A percentile compares a stretch with the other conserved stretches of the same genome.
These are phyloP conservation scores for Roridomyces roridus DNA, from an alignment of 768 basidiomycete species.

Conservation along the genomic window DNA sequence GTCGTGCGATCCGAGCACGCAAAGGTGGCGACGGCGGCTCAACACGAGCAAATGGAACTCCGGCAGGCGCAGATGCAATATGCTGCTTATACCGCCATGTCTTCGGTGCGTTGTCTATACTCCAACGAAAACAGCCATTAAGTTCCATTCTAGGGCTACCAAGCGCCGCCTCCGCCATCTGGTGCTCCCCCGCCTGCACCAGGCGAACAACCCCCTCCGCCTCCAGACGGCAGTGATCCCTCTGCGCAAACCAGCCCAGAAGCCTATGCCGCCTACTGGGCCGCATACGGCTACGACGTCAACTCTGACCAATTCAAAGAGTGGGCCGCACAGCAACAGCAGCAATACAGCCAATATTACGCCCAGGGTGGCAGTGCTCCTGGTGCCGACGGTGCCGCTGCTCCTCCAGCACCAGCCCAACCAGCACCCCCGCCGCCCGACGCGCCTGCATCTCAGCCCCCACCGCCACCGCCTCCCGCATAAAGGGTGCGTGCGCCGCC, in stretches of 20 bases:
- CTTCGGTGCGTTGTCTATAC: constrained; percentile 29
- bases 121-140: not conserved
- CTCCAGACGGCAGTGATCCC: constrained; percentile 42
- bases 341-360: constrained; percentile 79
- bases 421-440: not conserved
- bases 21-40: constrained; percentile 70
- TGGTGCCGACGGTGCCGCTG: not conserved
- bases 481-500: constrained; percentile 16
- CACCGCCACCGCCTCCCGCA: constrained; percentile 22
- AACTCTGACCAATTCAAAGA: constrained; percentile 84
- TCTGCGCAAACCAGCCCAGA: constrained; percentile 52
- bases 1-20: constrained; percentile 90
- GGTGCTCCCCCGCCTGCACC: constrained; percentile 41
- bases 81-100: constrained; percentile 72
- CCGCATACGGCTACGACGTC: constrained; percentile 86
- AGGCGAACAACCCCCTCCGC: constrained; percentile 51
- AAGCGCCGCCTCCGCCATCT: constrained; percentile 28
- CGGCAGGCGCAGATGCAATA: constrained; percentile 86
- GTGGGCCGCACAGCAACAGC: constrained; percentile 78
- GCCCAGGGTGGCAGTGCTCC: constrained; percentile 38
- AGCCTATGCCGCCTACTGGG: constrained; percentile 70
- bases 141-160: constrained; percentile 19
- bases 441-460: not conserved
- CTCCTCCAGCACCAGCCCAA: not conserved
- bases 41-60: constrained; percentile 86